Evolutionary conservation across 2,329 filamentous ascomycete genomes (phyloP), one percentile per base, ranked within the genome.

Genomic region (Penicillium nordicum): DNA sequence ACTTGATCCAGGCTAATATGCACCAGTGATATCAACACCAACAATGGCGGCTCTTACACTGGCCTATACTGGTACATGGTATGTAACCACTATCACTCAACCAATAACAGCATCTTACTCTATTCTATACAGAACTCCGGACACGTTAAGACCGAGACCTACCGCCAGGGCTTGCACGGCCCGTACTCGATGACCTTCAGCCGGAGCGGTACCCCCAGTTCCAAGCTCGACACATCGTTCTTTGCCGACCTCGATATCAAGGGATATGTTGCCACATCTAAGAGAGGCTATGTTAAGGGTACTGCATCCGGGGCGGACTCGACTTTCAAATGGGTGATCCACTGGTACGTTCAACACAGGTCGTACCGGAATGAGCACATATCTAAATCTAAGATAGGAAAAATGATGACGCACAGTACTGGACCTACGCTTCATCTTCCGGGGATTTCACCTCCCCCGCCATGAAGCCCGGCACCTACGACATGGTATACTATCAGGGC

Each of bases 391-490:
- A n/a, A 9, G 2, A 38, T 14, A 68, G 65, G 67, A 83, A 81
- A 72, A 88, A 88, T 69, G 68, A 68, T 30, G 75, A 76, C 6
- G 82, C 84, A 0, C 86, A 88, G 66, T 88, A 88, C 76, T 89
- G 86, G 85, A 73, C 79, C 6, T 83, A 83, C 57, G 80, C 83
- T 21, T 76, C 76, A 9, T 78, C 78, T 23, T 75, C 71, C 43
- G 84, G 85, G 10, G 75, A 75, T 12, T 89, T 86, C 71, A 86
- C 80, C 3, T 87, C 84, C 0, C 86, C 85, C 0, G 74, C 79
- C 54, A 88, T 88, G 85, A 86, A 85, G 64, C 82, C 85, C 0
- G 85, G 86, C 30, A 86, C 82, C 0, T 88, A 88, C 72, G 87
- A 83, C n/a, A 86, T 87, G 79, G 80, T 85, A 5, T 78, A 88